These are phyloP conservation scores for Aspergillus nanangensis DNA, from an alignment of 495 filamentous ascomycete genomes.

Conservation along the genomic window DNA sequence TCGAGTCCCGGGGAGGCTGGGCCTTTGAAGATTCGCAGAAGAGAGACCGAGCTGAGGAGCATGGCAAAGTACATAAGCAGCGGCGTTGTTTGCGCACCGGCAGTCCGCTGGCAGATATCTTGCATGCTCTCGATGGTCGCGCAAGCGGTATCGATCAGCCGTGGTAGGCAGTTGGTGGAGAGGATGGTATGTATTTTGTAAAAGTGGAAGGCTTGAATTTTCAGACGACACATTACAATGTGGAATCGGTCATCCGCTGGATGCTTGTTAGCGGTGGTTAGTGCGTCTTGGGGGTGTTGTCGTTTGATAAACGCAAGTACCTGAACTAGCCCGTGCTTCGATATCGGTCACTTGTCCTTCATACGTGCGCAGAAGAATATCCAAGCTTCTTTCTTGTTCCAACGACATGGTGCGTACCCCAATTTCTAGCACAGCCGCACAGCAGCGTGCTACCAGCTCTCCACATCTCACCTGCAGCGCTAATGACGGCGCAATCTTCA, in stretches of 20 bases:
- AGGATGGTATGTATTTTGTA: conserved; percentile 30
- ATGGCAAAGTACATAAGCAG: conserved; percentile 27
- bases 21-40: conserved; percentile 40
- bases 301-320: conserved; percentile 18
- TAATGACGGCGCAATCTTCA: conserved; percentile 27
- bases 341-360: conserved; percentile 32
- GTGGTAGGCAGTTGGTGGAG: conserved; percentile 26
- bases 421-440: conserved; percentile 28
- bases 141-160: conserved; percentile 31
- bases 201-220: conserved; percentile 39
- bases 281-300: too few relatives aligned
- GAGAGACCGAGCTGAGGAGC: conserved; percentile 27
- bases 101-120: conserved; percentile 16
- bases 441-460: conserved; percentile 31
- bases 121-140: conserved; percentile 29
- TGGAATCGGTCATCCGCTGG: conserved; percentile 31
- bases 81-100: conserved; percentile 22
- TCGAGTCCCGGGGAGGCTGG: conserved; percentile 24
- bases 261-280: neutral
- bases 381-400: conserved; percentile 34
- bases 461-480: conserved; percentile 31
- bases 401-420: conserved; percentile 34
- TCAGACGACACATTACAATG: conserved; percentile 26
- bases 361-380: conserved; percentile 30
- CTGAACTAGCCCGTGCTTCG: conserved; percentile 22